Evolutionary conservation across 495 filamentous ascomycete genomes (phyloP).

Genomic region (Neurospora sp.): DNA sequence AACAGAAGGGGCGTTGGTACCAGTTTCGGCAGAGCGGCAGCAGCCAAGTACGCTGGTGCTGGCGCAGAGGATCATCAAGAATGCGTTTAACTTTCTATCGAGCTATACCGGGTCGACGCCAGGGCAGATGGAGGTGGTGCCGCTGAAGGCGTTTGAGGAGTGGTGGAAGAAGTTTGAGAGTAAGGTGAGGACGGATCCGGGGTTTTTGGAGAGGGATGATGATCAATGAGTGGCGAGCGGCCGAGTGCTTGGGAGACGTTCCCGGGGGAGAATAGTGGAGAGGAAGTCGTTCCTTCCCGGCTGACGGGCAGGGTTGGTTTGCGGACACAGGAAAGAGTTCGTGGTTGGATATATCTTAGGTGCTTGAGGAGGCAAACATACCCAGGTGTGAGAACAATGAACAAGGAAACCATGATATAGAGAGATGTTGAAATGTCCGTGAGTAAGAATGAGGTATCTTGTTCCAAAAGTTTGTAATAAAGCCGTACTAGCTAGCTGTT

Average conservation of each 20-base stretch:
- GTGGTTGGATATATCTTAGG: background rate
- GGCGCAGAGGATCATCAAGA: constrained; percentile 86
- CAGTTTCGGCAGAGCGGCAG: constrained; percentile 1
- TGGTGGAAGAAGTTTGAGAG: constrained; percentile 98
- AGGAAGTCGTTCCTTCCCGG: no score
- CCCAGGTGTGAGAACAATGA: background rate
- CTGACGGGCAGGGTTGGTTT: no score
- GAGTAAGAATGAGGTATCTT: background rate
- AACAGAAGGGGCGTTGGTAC: constrained; percentile 18
- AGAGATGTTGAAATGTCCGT: background rate
- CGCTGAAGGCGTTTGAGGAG: constrained; percentile 81
- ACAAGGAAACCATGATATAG: background rate
- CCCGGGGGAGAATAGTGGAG: no score
- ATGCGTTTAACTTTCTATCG: constrained; percentile 94
- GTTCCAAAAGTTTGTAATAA: background rate
- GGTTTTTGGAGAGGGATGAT: constrained; percentile 74
- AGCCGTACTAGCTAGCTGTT: background rate
- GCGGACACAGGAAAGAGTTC: no score
- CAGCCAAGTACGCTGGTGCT: constrained; percentile 57
- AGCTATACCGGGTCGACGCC: constrained; percentile 57
- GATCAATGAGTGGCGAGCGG: background rate
- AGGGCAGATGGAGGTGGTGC: constrained; percentile 65
- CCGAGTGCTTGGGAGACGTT: no score
- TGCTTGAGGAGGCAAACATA: background rate
- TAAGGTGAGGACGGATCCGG: constrained; percentile 72